Evolutionary conservation across 495 filamentous ascomycete species (phyloP).

Genomic region (Bacidia rubella): DNA sequence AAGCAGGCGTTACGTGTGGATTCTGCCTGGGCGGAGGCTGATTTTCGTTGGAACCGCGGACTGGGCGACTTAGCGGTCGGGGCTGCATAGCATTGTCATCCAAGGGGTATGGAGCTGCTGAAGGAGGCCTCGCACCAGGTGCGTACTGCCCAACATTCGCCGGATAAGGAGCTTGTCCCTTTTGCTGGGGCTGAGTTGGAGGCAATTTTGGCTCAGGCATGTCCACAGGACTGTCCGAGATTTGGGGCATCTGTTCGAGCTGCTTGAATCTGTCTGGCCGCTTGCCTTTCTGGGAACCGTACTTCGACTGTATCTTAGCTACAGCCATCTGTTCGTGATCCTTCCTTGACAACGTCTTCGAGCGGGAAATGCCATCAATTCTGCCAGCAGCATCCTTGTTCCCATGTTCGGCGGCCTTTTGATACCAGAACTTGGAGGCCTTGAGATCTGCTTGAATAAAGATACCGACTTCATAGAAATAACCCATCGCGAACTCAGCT

Average conservation of each 20-base stretch:
- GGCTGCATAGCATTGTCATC: constrained; percentile 24
- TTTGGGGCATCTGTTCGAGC: constrained; percentile 39
- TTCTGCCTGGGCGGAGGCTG: constrained; percentile 32
- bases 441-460: constrained; percentile 66
- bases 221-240: constrained; percentile 36
- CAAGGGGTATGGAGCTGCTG: constrained; percentile 39
- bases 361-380: constrained; percentile 72
- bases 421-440: constrained; percentile 82
- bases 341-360: constrained; percentile 72
- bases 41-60: constrained; percentile 44
- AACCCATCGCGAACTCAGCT: constrained; percentile 92
- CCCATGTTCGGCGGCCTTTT: constrained; percentile 75
- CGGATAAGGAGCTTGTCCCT: constrained; percentile 38
- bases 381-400: constrained; percentile 78
- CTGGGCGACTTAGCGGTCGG: constrained; percentile 11
- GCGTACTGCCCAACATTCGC: constrained; percentile 36
- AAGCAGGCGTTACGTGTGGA: constrained; percentile 22
- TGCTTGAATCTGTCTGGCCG: constrained; percentile 48
- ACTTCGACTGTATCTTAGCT: constrained; percentile 77
- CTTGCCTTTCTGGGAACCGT: constrained; percentile 69
- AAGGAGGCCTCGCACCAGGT: constrained; percentile 24
- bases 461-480: constrained; percentile 95
- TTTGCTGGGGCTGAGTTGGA: constrained; percentile 29
- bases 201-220: constrained; percentile 56
- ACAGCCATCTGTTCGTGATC: constrained; percentile 91